Conservation (phyloP, 164 flowering plant genomes). For the Liriodendron chinense region DNA sequence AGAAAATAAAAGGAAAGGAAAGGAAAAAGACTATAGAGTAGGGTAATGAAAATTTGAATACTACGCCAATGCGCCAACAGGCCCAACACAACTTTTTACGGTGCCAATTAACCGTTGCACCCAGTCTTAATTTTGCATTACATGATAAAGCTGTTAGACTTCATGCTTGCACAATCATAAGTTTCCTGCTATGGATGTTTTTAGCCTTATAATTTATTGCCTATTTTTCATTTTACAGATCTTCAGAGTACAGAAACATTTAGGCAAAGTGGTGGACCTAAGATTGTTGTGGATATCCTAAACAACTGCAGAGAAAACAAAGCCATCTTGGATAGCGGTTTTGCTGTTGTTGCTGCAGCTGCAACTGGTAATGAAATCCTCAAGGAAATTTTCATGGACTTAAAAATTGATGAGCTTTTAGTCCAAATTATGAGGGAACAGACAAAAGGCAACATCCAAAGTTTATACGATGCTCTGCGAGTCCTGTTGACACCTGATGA, state of each 20-base stretch:
- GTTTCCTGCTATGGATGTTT: background rate
- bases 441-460: conserved; percentile 34
- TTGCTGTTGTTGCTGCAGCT: conserved; percentile 83
- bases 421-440: conserved; percentile 38
- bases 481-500: conserved; percentile 85
- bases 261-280: conserved; percentile 52
- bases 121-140: background rate
- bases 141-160: background rate
- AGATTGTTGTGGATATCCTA: conserved; percentile 47
- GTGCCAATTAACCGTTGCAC: background rate
- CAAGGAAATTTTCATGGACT: conserved; percentile 78
- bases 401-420: conserved; percentile 77
- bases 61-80: no score
- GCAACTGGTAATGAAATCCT: conserved; percentile 85
- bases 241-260: conserved; percentile 68
- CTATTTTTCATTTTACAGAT: conserved; percentile 42
- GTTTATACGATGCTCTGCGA: conserved; percentile 73
- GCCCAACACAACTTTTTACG: background rate
- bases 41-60: no score
- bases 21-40: no score
- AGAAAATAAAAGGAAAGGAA: no score
- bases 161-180: background rate
- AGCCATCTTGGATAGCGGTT: conserved; percentile 50
- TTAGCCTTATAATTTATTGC: background rate
- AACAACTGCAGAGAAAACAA: conserved; percentile 30